Evolutionary conservation across 108 stramenopile species (phyloP).

Genomic region (Aurantiochytrium sp.): DNA sequence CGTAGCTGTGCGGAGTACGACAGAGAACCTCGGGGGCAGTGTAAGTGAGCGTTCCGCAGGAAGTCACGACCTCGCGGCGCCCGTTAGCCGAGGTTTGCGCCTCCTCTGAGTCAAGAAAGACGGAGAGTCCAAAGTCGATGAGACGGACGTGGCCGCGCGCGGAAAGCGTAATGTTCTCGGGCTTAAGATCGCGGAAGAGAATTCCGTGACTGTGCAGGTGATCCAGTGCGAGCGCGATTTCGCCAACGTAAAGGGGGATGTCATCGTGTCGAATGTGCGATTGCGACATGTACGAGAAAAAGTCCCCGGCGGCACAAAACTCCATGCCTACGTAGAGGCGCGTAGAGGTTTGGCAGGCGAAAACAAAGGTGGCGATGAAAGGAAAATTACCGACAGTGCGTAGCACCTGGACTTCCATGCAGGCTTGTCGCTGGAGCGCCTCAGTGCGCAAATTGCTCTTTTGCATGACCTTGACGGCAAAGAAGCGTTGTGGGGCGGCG

Average conservation of each 20-base stretch:
- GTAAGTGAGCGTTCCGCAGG: constrained; percentile 41
- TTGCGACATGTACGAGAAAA: constrained; percentile 23
- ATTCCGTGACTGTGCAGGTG: constrained; percentile 14
- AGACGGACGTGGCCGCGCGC: constrained; percentile 21
- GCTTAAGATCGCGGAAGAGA: constrained; percentile 38
- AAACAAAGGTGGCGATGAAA: constrained; percentile 31
- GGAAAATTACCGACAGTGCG: neutral
- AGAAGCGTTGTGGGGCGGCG: neutral
- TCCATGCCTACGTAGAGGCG: constrained; percentile 37
- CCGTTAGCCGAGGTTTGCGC: neutral
- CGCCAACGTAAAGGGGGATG: neutral
- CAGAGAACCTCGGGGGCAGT: constrained; percentile 42
- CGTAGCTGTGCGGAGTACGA: constrained; percentile 28
- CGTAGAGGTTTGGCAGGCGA: constrained; percentile 30
- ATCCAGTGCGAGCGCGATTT: constrained; percentile 18
- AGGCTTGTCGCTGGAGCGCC: neutral
- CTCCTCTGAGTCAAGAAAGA: neutral
- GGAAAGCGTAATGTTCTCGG: constrained; percentile 26
- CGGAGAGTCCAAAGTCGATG: constrained; percentile 29
- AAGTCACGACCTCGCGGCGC: constrained; percentile 22
- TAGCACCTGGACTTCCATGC: neutral
- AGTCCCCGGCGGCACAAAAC: constrained; percentile 34
- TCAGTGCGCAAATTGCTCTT: neutral
- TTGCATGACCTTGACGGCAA: neutral
- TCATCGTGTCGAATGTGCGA: neutral